These are phyloP conservation scores for Phycomyces blakesleeanus DNA, from an alignment of 192 early-diverging fungal genomes.

Conservation along the genomic window DNA sequence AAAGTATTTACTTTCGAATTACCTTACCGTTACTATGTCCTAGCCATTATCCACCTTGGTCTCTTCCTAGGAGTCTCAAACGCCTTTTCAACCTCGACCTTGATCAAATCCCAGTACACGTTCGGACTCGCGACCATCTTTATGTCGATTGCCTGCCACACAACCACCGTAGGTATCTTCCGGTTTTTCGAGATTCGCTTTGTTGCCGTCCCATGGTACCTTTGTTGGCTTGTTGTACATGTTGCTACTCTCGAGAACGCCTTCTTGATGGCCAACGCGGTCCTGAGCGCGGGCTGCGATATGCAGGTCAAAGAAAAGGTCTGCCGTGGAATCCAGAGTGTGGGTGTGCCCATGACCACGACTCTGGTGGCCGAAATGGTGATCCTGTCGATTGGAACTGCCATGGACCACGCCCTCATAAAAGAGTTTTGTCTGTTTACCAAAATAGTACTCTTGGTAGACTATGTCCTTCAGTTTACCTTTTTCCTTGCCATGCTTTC, in stretches of 20 bases:
- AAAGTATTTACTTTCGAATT: constrained; percentile 17
- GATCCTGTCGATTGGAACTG: constrained; percentile 54
- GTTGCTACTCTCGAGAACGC: constrained; percentile 77
- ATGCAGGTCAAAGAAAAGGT: constrained; percentile 70
- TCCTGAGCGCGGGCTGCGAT: constrained; percentile 64
- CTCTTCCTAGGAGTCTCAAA: constrained; percentile 69
- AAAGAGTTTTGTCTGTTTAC: constrained; percentile 77
- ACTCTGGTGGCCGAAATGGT: constrained; percentile 53
- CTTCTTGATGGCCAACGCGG: constrained; percentile 65
- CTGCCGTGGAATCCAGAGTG: constrained; percentile 61
- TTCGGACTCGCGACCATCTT: constrained; percentile 64
- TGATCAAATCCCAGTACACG: constrained; percentile 75
- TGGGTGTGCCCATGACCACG: constrained; percentile 63
- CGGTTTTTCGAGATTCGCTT: constrained; percentile 55
- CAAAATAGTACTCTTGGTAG: constrained; percentile 63
- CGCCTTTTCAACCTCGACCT: constrained; percentile 58
- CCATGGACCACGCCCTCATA: constrained; percentile 54
- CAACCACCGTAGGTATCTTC: constrained; percentile 64
- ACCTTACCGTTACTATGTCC: constrained; percentile 36
- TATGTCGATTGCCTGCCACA: constrained; percentile 58
- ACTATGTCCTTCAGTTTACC: constrained; percentile 76
- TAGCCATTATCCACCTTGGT: constrained; percentile 54
- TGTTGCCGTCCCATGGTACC: constrained; percentile 62
- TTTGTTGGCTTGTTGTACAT: constrained; percentile 64
- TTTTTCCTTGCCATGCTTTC: constrained; percentile 78